Base-by-base conservation (phyloP, 2,329 filamentous ascomycete genomes). In the Chaetomium sp. region DNA sequence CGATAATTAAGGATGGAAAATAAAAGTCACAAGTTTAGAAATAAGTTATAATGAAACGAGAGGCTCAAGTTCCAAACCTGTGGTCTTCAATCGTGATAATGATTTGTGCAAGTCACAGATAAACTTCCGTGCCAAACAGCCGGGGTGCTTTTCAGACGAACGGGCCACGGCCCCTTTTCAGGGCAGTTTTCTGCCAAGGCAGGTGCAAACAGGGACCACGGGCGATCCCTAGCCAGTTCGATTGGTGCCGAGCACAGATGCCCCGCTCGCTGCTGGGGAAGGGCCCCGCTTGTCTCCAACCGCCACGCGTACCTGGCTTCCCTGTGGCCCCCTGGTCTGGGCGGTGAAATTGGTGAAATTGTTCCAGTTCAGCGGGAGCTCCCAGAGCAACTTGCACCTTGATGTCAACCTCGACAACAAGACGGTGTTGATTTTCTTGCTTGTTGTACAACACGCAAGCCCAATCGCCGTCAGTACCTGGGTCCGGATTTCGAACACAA, bases 101-200 rank as follows among this genome's bases (percentile, higher is more conserved):
- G 53, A 53, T 53, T 45, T 36, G 19, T 6, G 47, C 52, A 48
- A 44, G 43, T 6, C 54, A 56, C 60, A 60, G 56, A 14, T 55
- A 58, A 61, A 27, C 19, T 3, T 27, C 19, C 19, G 3, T 27
- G 19, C 19, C 19, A 27, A 27, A 27, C 19, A 3, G 19, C 54
- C 36, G 36, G 11, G 34, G 36, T 43, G 34, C 49, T 38, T 14
- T 59, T 59, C 56, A 27, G 19, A 27, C 61, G 59, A 59, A 60
- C 56, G 57, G 57, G 60, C 52, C 43, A 4, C 12, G 52, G 55
- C 57, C 58, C 56, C 56, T 57, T 50, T 47, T 32, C 46, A 49
- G 48, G n/a, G 52, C 19, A 55, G 42, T 38, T 38, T 36, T 14
- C 8, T 43, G 49, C 40, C 6, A 45, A 34, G 1, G 9, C 3